A percentile compares a stretch with the other conserved stretches of the same genome.
These are phyloP conservation scores for Sclerotinia trifoliorum DNA, from an alignment of 2,329 filamentous ascomycete genomes.

Conservation along the genomic window DNA sequence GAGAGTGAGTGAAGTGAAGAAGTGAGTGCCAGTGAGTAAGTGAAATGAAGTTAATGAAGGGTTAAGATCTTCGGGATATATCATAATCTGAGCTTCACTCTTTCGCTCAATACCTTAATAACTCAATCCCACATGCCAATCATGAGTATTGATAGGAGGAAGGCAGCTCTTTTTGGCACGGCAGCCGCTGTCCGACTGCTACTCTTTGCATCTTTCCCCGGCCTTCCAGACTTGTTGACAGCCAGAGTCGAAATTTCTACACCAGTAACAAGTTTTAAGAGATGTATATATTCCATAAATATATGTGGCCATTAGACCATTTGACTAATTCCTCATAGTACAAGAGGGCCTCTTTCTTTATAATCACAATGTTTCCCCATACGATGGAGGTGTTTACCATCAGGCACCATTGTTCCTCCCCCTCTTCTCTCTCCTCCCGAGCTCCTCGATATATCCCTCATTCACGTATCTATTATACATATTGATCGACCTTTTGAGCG, in stretches of 20 bases:
- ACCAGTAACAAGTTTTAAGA: slow-evolving; percentile 95
- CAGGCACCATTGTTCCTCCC: slow-evolving; percentile 88
- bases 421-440: slow-evolving; percentile 84
- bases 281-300: slow-evolving; percentile 59
- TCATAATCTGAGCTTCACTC: slow-evolving; percentile 27
- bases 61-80: neutral
- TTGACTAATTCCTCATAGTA: slow-evolving; percentile 52
- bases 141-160: slow-evolving; percentile 58
- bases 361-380: slow-evolving; percentile 92
- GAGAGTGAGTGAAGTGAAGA: neutral
- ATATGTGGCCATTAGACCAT: neutral
- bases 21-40: neutral
- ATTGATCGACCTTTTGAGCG: slow-evolving; percentile 75
- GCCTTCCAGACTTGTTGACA: slow-evolving; percentile 79
- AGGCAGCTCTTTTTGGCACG: slow-evolving; percentile 67
- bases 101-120: slow-evolving; percentile 23
- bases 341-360: slow-evolving; percentile 97
- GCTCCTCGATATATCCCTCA: slow-evolving; percentile 63
- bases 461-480: slow-evolving; percentile 81
- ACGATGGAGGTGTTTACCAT: slow-evolving; percentile 83
- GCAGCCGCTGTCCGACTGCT: slow-evolving; percentile 77
- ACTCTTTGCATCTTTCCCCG: slow-evolving; percentile 78
- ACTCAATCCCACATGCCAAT: slow-evolving; percentile 14
- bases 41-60: neutral
- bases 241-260: slow-evolving; percentile 95